Base-by-base conservation (phyloP, 257 asterid genomes). In the Fraxinus quadrangulata region DNA sequence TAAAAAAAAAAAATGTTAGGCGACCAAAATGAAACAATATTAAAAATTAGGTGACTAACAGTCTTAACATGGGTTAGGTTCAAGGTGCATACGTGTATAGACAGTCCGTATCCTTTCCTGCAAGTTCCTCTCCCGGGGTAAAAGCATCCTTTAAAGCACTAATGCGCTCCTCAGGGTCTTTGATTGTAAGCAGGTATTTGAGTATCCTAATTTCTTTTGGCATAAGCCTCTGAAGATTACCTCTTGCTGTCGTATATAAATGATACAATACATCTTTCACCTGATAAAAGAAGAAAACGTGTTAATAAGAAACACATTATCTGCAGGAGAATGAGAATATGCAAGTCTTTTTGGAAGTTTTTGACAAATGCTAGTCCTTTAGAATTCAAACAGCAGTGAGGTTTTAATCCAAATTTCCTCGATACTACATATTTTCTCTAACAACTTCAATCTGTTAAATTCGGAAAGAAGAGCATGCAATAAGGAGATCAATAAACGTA, bases 171-270 rank as follows among this genome's bases (percentile, higher is more conserved):
- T 93, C 95, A 3, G 97, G 98, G 86, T 93, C 96, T 83, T 96
- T 84, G 68, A 96, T 87, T 54, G 90, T 90, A 13, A 93, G 94
- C 63, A 96, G 87, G 81, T 90, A 88, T 87, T 96, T 96, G 24
- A 92, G 89, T 80, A 96, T 93, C 86, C 98, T 87, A 74, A 96
- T 84, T 82, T 93, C 98, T 89, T 92, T 93, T 2, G 99, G 98
- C 91, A 96, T 80, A 19, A 81, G 91, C 88, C 97, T 90, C 89
- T 96, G 97, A 63, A 92, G 91, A 88, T 88, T 93, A 56, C 96
- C 96, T 70, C 88, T 79, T 51, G 97, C 87, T 54, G 91, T 87
- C 80, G 56, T 86, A 77, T 96, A 96, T 75, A 93, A 81, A 84
- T 96, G 98, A 82, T 80, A 96, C 77, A 96, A 33, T 30, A 93